Evolutionary conservation across 805 yeast genomes (phyloP), one percentile per base, ranked within the genome.

Genomic region (Clavispora santaluciae): DNA sequence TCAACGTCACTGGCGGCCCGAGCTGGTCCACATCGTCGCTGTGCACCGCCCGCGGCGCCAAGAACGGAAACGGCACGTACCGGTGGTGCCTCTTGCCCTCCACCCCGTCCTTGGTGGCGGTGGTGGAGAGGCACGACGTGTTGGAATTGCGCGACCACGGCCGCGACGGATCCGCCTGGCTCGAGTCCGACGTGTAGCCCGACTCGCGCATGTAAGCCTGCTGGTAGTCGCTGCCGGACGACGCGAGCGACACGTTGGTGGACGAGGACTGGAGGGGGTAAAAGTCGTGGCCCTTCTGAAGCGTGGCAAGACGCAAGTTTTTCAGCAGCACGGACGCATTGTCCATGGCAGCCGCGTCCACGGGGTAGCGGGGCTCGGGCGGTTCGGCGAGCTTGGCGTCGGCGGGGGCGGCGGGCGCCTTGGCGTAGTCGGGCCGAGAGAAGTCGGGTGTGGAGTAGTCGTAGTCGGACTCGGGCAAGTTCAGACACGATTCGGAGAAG

Each of bases 101-200:
- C 4, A 81, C 59, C 0, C 89, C 88, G 56, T 83, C 88, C 50
- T 83, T 82, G 13, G 86, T 80, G 17, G 88, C 88, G 4, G 83
- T 80, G 29, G 82, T 79, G 0, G 87, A 81, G n/a, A 82, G 56
- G 24, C 85, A 82, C 1, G 86, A 79, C 0, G 85, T 78, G 15
- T 75, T 73, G 18, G 84, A 78, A 35, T 75, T 73, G 36, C 86
- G 68, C 0, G 86, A 80, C 16, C 76, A 54, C 0, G 84, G 83
- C 33, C 86, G 66, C 1, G 86, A 77, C 6, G 18, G 31, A 15
- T 22, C 12, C 6, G 24, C 25, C 17, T 22, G 37, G 11, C 42
- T 44, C 16, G 43, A 28, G 12, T 36, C 51, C 2, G 43, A 35
- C 24, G 15, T 20, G 34, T 35, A 33, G 5, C 39, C 46, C 11